These are phyloP conservation scores for Cryphonectria parasitica DNA, from an alignment of 2,329 filamentous ascomycete genomes.

Conservation along the genomic window DNA sequence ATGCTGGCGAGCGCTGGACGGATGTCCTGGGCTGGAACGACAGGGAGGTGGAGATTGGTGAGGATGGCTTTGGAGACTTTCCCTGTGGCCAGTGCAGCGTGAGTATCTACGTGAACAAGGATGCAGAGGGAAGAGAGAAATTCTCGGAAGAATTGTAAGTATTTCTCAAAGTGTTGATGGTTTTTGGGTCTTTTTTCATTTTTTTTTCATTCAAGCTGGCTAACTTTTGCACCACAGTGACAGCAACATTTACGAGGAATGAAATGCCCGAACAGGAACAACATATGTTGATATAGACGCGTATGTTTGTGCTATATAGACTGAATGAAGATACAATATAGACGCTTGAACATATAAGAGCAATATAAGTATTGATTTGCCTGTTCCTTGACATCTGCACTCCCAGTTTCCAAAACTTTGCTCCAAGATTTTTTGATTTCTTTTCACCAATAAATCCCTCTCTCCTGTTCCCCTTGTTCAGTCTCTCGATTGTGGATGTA, in stretches of 20 bases:
- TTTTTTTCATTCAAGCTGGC: not conserved
- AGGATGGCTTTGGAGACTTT: constrained; percentile 64
- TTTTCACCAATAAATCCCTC: too few species aligned
- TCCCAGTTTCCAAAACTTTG: not conserved
- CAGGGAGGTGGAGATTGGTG: constrained; percentile 61
- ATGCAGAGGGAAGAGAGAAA: constrained; percentile 53
- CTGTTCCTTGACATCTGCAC: not conserved
- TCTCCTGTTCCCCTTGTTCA: too few species aligned
- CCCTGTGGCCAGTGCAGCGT: constrained; percentile 57
- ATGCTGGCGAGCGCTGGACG: constrained; percentile 65
- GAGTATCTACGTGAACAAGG: constrained; percentile 62
- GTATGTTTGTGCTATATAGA: not conserved
- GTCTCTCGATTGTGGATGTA: too few species aligned
- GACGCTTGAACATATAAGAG: not conserved
- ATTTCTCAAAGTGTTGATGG: too few species aligned
- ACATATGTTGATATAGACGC: not conserved
- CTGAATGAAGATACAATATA: not conserved
- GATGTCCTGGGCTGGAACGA: constrained; percentile 63
- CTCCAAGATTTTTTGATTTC: not conserved
- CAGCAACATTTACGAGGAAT: constrained; percentile 37
- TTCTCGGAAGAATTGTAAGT: constrained; percentile 49
- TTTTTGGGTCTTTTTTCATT: not conserved
- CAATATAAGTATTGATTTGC: not conserved
- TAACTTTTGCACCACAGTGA: constrained; percentile 29
- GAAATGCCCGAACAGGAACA: not conserved